Evolutionary conservation across 495 filamentous ascomycete species (phyloP).

Genomic region (Aspergillus funiculosus): DNA sequence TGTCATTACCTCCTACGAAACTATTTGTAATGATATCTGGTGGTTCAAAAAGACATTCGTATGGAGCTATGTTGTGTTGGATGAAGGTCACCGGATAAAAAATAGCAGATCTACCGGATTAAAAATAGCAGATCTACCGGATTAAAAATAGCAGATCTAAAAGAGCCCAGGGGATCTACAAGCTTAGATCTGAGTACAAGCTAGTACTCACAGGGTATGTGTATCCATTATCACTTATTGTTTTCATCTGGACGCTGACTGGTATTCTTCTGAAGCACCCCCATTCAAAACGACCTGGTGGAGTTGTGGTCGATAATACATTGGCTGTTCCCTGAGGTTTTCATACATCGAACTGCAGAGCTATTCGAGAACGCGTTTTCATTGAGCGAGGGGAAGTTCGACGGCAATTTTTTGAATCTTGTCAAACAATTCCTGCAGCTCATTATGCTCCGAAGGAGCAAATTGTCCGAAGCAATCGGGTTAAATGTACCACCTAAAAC

Average conservation of each 20-base stretch:
- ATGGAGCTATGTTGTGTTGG: conserved; percentile 53
- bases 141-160: conserved; percentile 53
- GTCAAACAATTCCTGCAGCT: conserved; percentile 49
- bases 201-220: conserved; percentile 53
- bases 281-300: conserved; percentile 58
- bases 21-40: conserved; percentile 47
- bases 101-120: conserved; percentile 47
- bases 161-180: conserved; percentile 46
- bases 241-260: background rate
- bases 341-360: conserved; percentile 43
- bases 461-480: conserved; percentile 53
- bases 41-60: conserved; percentile 58
- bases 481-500: conserved; percentile 55
- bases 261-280: conserved; percentile 34
- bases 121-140: conserved; percentile 53
- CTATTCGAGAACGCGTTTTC: conserved; percentile 56
- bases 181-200: conserved; percentile 50
- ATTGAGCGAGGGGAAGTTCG: conserved; percentile 50
- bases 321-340: conserved; percentile 61
- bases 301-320: conserved; percentile 60
- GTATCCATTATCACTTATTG: background rate
- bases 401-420: conserved; percentile 48
- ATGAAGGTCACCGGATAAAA: conserved; percentile 60
- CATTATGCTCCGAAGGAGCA: conserved; percentile 60
- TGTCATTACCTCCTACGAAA: conserved; percentile 59